Base-by-base conservation (phyloP, 192 early-diverging fungal genomes). In the Globomyces pollinis-pini region DNA sequence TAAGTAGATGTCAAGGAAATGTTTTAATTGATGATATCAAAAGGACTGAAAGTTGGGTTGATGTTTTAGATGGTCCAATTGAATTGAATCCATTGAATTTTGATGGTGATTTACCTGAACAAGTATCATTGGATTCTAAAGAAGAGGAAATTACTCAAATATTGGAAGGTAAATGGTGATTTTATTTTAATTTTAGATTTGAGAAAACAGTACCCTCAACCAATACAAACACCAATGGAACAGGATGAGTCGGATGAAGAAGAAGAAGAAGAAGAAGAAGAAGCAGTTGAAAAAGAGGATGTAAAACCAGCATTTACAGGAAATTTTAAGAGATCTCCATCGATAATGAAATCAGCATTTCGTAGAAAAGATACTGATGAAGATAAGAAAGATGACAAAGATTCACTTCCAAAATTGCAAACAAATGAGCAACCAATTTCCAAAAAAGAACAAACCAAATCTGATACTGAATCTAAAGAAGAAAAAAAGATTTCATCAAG, bases 31-130 rank as follows among this genome's bases (percentile, higher is more conserved):
- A 12, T 3, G 53, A 43, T 23, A 28, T 8, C 7, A 38, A 52
- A 52, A 61, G 28, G 7, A 36, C 28, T 15, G 44, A 24, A 15
- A 38, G 39, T 1, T 32, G 33, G 42, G 70, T 62, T 52, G 64
- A 59, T 39, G 51, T 62, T 1, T 45, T 61, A 20, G 76, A 78
- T 59, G 76, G 76, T 5, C 76, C 76, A 1, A 70, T 78, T 23
- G 64, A 78, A 44, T 23, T 74, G 56, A 60, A 49, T 12, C 63
- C 76, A 7, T 9, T 45, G 31, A 78, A 68, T 61, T 61, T 56
- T 20, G 76, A 78, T 42, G 72, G 65, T 16, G 76, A 78, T 29
- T 63, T 57, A 11, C 63, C 70, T 3, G 71, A 78, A 50, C 62
- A 60, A 18, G 55, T 70, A n/a, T 50, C 61, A 2, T 44, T 72